These are phyloP conservation scores for Moesziomyces globuligerus DNA, from an alignment of 1,284 basidiomycete species.

Conservation along the genomic window DNA sequence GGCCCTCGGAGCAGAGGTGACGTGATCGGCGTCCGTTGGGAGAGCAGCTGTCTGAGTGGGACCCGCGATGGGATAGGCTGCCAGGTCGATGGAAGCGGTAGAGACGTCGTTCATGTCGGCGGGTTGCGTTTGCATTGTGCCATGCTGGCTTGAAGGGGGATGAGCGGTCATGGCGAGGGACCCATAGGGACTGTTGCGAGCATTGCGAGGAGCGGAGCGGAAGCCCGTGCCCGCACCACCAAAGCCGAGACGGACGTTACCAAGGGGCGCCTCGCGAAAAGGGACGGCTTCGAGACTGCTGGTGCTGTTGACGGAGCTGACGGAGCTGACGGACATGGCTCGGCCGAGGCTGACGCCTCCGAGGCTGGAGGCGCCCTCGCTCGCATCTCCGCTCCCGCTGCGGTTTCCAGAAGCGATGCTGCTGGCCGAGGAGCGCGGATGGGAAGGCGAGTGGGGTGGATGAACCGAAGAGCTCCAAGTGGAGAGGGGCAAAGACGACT, in stretches of 20 bases:
- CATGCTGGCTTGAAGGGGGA: not conserved
- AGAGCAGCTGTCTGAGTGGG: not conserved
- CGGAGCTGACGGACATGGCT: conserved; percentile 62
- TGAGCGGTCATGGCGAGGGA: conserved; percentile 14
- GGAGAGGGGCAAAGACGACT: conserved; percentile 29
- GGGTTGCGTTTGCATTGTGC: not conserved
- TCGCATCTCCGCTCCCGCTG: conserved; percentile 46
- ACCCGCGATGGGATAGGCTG: not conserved
- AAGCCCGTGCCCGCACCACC: conserved; percentile 13
- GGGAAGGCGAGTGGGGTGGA: conserved; percentile 5
- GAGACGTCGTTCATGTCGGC: not conserved
- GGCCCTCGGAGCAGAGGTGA: not conserved
- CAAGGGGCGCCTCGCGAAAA: conserved; percentile 62
- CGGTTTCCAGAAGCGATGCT: conserved; percentile 35
- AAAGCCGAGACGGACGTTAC: conserved; percentile 57
- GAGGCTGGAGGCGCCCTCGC: conserved; percentile 32
- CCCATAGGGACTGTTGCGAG: conserved; percentile 20
- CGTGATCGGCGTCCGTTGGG: not conserved
- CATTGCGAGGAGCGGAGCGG: conserved; percentile 18
- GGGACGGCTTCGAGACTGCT: conserved; percentile 65
- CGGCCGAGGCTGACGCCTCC: conserved; percentile 51
- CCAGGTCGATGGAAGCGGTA: not conserved
- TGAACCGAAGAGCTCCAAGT: not conserved
- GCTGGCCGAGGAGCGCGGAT: conserved; percentile 12
- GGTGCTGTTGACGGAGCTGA: conserved; percentile 63